These are phyloP conservation scores for Penicillium odoratum DNA, from an alignment of 495 filamentous ascomycete genomes.

Conservation along the genomic window DNA sequence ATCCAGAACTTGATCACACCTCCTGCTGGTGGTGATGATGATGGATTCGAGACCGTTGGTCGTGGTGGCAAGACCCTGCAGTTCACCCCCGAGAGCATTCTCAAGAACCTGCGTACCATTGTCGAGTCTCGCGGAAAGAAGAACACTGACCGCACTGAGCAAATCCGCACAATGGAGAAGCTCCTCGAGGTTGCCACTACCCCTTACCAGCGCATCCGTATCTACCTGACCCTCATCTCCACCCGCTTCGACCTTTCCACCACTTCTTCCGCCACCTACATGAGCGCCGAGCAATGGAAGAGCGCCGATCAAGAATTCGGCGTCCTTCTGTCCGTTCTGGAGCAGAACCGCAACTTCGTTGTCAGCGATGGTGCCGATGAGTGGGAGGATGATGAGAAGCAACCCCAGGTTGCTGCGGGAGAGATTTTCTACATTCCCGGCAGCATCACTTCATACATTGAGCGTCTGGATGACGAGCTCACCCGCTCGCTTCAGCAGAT, in stretches of 20 bases:
- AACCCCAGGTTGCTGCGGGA: constrained; percentile 65
- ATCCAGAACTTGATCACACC: constrained; percentile 38
- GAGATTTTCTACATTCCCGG: constrained; percentile 87
- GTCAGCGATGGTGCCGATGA: constrained; percentile 92
- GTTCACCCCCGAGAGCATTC: constrained; percentile 95
- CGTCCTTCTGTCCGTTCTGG: constrained; percentile 74
- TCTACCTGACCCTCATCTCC: constrained; percentile 87
- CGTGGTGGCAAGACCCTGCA: constrained; percentile 81
- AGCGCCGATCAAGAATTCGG: constrained; percentile 82
- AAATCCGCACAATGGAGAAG: constrained; percentile 97
- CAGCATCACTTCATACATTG: constrained; percentile 90
- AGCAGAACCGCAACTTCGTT: constrained; percentile 72
- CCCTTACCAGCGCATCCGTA: constrained; percentile 92
- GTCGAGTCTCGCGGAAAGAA: constrained; percentile 96
- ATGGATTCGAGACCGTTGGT: constrained; percentile 83
- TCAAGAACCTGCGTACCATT: constrained; percentile 92
- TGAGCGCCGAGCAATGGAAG: constrained; percentile 98
- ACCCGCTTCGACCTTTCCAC: constrained; percentile 92
- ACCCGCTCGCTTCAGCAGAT: constrained; percentile 94
- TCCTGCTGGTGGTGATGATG: constrained; percentile 67
- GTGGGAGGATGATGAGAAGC: constrained; percentile 98
- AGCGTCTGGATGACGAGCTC: constrained; percentile 96
- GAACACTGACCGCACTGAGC: constrained; percentile 93
- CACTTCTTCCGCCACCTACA: constrained; percentile 69
- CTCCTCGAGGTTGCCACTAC: constrained; percentile 82